Percentiles rank a stretch among this genome's conserved stretches.
Conservation (phyloP, 257 asterid species). For the Craterostigma plantagineum region DNA sequence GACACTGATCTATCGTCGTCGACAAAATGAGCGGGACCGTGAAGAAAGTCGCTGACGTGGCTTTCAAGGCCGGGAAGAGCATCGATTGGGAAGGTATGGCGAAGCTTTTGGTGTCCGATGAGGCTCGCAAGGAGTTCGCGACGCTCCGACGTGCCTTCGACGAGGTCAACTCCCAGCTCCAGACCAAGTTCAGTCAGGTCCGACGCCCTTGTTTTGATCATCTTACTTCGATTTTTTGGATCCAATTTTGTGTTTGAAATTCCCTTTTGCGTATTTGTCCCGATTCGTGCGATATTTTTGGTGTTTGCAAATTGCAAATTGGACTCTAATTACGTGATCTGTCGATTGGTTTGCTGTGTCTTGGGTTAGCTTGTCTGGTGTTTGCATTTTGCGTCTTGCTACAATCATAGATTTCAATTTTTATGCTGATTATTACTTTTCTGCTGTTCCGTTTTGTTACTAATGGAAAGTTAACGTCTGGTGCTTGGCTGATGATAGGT, state of each 20-base stretch:
- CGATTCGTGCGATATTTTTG: not conserved
- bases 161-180: slow-evolving; percentile 83
- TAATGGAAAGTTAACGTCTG: no score
- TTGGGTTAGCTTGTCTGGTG: no score
- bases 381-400: no score
- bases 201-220: not conserved
- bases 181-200: slow-evolving; percentile 91
- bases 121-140: slow-evolving; percentile 81
- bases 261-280: not conserved
- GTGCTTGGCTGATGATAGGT: no score
- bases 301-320: no score
- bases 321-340: no score
- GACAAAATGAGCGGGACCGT: slow-evolving; percentile 60
- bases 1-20: not conserved
- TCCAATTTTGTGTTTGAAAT: not conserved
- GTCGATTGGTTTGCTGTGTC: no score
- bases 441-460: no score
- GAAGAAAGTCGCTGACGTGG: slow-evolving; percentile 65
- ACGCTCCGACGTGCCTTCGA: slow-evolving; percentile 88
- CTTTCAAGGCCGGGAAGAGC: slow-evolving; percentile 62
- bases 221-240: not conserved
- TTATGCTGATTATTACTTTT: no score
- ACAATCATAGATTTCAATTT: no score
- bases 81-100: slow-evolving; percentile 99
- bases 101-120: slow-evolving; percentile 74